A percentile compares a stretch with the other conserved stretches of the same genome.
These are phyloP conservation scores for Bruguiera hainesii DNA, from an alignment of 441 rosid genomes.

Conservation along the genomic window DNA sequence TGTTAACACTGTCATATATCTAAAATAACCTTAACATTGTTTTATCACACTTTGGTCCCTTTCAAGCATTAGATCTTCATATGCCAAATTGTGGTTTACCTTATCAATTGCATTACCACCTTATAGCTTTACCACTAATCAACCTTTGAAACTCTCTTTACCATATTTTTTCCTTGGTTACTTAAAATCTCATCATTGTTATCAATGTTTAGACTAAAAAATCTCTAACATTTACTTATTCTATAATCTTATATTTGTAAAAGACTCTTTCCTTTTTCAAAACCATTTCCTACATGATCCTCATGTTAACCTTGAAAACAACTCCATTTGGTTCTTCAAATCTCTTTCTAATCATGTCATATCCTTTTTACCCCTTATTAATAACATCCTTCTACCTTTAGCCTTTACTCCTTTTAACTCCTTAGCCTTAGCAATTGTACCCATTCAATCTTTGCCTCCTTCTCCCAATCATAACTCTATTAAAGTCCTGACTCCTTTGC, in stretches of 20 bases:
- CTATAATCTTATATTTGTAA: not conserved
- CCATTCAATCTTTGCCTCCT: no score
- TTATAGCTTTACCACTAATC: rapidly evolving
- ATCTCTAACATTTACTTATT: not conserved
- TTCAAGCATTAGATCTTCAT: not conserved
- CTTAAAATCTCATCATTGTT: not conserved
- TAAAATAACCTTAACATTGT: not conserved
- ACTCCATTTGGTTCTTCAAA: not conserved
- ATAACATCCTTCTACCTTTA: not conserved
- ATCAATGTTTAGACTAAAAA: not conserved
- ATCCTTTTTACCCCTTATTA: not conserved
- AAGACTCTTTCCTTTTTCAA: not conserved
- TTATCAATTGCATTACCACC: not conserved
- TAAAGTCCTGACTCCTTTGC: no score
- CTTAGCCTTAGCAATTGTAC: not conserved
- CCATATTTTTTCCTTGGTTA: not conserved
- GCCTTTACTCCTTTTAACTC: not conserved
- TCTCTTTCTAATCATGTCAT: no score
- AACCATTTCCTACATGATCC: not conserved
- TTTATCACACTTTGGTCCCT: not conserved
- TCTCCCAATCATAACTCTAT: not conserved
- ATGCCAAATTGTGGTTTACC: not conserved
- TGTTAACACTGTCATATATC: no score
- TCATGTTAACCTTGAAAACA: not conserved
- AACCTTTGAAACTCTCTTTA: not conserved